phyloP scores from a whole-genome alignment of 371 early-diverging fungal genomes.

The Amoeboaphelidium occidentale region DNA sequence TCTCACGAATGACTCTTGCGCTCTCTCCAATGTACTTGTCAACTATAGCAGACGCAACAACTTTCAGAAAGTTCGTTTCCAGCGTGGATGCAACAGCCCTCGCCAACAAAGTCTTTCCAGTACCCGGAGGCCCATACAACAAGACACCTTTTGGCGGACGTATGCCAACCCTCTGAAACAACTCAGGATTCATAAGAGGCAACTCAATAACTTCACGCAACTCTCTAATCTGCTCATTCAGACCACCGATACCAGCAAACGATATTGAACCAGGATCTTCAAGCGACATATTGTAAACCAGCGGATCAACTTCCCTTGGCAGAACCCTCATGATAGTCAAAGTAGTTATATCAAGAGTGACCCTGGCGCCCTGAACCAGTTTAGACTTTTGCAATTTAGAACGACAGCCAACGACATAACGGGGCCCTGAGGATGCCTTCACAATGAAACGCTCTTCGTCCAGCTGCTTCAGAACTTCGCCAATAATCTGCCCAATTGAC shows the following conservation, averaged over 20 bases:
- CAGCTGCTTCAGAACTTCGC: constrained; percentile 94
- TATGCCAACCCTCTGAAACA: constrained; percentile 94
- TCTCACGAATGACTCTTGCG: constrained; percentile 88
- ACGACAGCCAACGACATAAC: constrained; percentile 97
- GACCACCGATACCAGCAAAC: constrained; percentile 96
- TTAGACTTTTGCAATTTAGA: constrained; percentile 77
- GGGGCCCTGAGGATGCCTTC: constrained; percentile 92
- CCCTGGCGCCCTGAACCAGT: constrained; percentile 83
- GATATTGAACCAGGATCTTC: constrained; percentile 88
- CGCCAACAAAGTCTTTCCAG: constrained; percentile 60
- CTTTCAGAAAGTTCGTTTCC: constrained; percentile 91
- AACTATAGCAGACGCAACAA: constrained; percentile 92
- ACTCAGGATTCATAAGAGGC: constrained; percentile 96
- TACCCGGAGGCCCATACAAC: constrained; percentile 97
- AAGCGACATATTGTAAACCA: constrained; percentile 96
- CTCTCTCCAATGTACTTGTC: constrained; percentile 99
- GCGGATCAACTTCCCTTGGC: constrained; percentile 97
- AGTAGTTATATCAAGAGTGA: constrained; percentile 98
- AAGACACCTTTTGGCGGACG: constrained; percentile 96
- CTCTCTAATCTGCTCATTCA: constrained; percentile 93
- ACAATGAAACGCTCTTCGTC: constrained; percentile 97
- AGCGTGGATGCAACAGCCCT: constrained; percentile 92
- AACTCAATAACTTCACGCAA: constrained; percentile 96
- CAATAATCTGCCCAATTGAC: constrained; percentile 97
- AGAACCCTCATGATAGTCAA: constrained; percentile 96